Conservation (phyloP, 106 monocot species). For the Ottelia alismoides region DNA sequence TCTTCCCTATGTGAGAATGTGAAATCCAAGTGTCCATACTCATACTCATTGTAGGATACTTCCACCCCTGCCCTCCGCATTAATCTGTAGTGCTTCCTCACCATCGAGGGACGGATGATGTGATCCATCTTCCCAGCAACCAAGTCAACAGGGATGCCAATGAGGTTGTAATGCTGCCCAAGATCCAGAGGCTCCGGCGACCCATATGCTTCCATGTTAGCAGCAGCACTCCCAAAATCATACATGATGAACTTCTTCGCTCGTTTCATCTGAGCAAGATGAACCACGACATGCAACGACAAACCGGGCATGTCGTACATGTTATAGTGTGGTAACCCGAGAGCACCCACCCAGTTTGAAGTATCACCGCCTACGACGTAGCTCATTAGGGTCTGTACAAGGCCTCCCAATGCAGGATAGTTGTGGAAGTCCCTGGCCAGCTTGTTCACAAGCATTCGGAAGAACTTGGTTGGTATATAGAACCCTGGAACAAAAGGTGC, state of each 20-base stretch:
- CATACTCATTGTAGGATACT: constrained; percentile 76
- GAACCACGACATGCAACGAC: constrained; percentile 67
- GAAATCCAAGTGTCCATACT: constrained; percentile 93
- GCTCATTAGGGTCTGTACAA: constrained; percentile 91
- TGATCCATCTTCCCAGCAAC: constrained; percentile 75
- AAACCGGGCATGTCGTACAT: constrained; percentile 98
- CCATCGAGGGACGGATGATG: constrained; percentile 84
- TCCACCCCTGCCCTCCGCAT: constrained; percentile 65
- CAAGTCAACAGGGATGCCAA: constrained; percentile 83
- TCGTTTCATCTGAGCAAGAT: constrained; percentile 86
- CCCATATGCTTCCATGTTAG: constrained; percentile 78
- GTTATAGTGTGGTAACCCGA: constrained; percentile 91
- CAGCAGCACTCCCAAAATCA: constrained; percentile 64
- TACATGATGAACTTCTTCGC: constrained; percentile 74
- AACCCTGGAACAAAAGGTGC: constrained; percentile 68
- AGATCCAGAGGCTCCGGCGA: constrained; percentile 59
- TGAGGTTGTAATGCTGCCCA: constrained; percentile 60
- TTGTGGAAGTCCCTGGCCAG: constrained; percentile 87
- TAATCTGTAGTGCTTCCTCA: constrained; percentile 77
- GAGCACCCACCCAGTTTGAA: constrained; percentile 89
- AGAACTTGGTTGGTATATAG: constrained; percentile 92
- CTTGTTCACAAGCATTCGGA: constrained; percentile 94
- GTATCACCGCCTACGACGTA: constrained; percentile 89
- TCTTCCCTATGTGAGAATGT: constrained; percentile 92
- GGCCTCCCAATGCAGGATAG: constrained; percentile 83